Conservation (phyloP, 1,284 basidiomycete species). For the Ustilago lituana region DNA sequence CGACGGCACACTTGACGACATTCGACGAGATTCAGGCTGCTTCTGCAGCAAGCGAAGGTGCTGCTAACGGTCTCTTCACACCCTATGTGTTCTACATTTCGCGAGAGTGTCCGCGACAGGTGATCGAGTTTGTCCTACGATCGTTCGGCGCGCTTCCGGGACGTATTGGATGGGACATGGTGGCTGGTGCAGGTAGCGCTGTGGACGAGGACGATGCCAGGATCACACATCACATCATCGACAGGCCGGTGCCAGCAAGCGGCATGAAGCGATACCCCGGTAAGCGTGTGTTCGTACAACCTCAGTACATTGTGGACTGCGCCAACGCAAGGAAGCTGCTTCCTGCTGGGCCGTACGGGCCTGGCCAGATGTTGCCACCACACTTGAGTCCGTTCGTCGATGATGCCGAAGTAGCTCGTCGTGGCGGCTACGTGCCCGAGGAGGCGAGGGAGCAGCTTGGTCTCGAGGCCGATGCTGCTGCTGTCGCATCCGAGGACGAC, state of each 20-base stretch:
- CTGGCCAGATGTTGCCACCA: slow-evolving; percentile 88
- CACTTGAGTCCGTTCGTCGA: slow-evolving; percentile 96
- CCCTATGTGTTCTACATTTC: slow-evolving; percentile 94
- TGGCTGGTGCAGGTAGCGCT: slow-evolving; percentile 84
- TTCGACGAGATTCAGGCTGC: slow-evolving; percentile 73
- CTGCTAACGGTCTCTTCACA: slow-evolving; percentile 74
- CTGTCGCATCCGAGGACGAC: slow-evolving; percentile 71
- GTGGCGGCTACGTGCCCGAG: slow-evolving; percentile 69
- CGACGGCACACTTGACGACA: slow-evolving; percentile 75
- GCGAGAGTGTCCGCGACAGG: slow-evolving; percentile 87
- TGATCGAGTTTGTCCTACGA: slow-evolving; percentile 94
- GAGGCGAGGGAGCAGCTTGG: slow-evolving; percentile 70
- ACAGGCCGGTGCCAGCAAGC: slow-evolving; percentile 75
- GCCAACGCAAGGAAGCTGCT: slow-evolving; percentile 87
- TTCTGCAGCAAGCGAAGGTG: slow-evolving; percentile 40
- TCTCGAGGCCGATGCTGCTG: slow-evolving; percentile 70
- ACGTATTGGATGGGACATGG: slow-evolving; percentile 82
- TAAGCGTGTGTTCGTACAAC: slow-evolving; percentile 89
- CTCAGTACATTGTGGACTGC: slow-evolving; percentile 98
- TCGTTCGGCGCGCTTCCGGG: slow-evolving; percentile 79
- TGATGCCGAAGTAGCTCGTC: slow-evolving; percentile 71
- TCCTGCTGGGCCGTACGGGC: slow-evolving; percentile 84
- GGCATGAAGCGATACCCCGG: slow-evolving; percentile 54
- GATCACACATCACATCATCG: slow-evolving; percentile 96
- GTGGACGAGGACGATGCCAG: slow-evolving; percentile 73